Conservation (phyloP, 2,329 filamentous ascomycete genomes). For the Cladosporium cucumerinum region DNA sequence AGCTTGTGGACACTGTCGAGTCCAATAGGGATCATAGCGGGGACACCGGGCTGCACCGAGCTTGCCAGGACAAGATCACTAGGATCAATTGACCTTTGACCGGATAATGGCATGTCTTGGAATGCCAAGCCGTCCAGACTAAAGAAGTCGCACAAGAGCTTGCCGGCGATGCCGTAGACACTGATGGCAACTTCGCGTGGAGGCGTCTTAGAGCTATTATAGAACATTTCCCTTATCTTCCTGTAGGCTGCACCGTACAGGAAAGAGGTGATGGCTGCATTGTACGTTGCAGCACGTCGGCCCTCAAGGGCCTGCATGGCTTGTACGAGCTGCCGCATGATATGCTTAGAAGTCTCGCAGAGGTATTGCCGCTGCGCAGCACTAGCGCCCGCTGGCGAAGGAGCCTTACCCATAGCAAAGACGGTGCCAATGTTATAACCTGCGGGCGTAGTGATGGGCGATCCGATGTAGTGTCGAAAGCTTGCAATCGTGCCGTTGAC, state of each 20-base stretch:
- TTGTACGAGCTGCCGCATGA: conserved; percentile 9
- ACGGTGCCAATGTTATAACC: not conserved
- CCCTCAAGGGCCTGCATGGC: conserved; percentile 10
- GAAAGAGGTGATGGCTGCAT: not conserved
- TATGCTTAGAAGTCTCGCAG: not conserved
- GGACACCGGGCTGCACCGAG: not conserved
- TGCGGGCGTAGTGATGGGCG: not conserved
- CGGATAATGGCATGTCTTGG: not conserved
- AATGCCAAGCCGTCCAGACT: not conserved
- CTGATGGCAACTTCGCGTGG: not conserved
- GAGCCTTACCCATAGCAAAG: not conserved
- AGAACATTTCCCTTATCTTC: not conserved
- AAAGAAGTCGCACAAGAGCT: not conserved
- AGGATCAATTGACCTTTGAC: not conserved
- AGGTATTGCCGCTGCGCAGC: not conserved
- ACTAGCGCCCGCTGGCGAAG: not conserved
- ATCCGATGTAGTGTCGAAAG: not conserved
- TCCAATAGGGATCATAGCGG: not conserved
- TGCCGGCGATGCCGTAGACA: not conserved
- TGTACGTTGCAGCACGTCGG: not conserved
- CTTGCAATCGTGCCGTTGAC: not conserved
- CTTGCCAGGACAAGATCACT: not conserved
- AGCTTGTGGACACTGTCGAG: not conserved
- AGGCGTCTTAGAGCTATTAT: not conserved
- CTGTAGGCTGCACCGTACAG: not conserved